Percentiles rank a stretch among this genome's conserved stretches.
Evolutionary conservation across 148 eudicot species (phyloP).

Genomic region (Cornus florida): DNA sequence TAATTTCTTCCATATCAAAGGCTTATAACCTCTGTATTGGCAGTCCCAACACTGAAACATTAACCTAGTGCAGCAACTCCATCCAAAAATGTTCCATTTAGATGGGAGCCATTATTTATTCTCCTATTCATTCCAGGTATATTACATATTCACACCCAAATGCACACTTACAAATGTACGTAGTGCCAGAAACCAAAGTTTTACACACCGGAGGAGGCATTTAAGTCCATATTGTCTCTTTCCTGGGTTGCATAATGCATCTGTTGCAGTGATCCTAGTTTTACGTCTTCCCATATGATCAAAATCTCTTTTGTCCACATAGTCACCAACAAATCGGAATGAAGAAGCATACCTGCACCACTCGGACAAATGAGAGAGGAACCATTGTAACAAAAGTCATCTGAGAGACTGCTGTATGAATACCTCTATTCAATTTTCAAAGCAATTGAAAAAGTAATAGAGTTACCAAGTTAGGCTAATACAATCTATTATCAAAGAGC

Average conservation of each 20-base stretch:
- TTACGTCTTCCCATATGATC: slow-evolving; percentile 74
- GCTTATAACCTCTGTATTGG: background rate
- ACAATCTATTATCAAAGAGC: background rate
- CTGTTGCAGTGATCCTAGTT: slow-evolving; percentile 81
- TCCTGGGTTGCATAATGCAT: slow-evolving; percentile 75
- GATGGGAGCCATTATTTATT: background rate
- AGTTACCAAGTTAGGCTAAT: background rate
- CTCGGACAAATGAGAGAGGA: slow-evolving; percentile 5
- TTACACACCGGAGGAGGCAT: slow-evolving; percentile 60
- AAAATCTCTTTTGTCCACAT: slow-evolving; percentile 48
- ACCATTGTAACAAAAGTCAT: background rate
- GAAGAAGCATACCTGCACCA: slow-evolving; percentile 73
- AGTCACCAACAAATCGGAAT: slow-evolving; percentile 73
- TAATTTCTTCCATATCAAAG: background rate
- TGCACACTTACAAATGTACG: background rate
- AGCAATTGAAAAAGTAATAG: background rate
- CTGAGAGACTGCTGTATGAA: background rate
- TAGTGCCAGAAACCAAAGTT: background rate
- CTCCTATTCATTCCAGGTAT: no score
- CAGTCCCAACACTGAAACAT: background rate
- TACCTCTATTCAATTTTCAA: background rate
- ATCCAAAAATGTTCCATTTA: no score
- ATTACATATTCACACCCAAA: background rate
- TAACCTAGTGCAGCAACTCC: no score
- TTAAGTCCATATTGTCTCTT: slow-evolving; percentile 58